Evolutionary conservation across 2,329 filamentous ascomycete species (phyloP).

Genomic region (Fusarium miscanthi): DNA sequence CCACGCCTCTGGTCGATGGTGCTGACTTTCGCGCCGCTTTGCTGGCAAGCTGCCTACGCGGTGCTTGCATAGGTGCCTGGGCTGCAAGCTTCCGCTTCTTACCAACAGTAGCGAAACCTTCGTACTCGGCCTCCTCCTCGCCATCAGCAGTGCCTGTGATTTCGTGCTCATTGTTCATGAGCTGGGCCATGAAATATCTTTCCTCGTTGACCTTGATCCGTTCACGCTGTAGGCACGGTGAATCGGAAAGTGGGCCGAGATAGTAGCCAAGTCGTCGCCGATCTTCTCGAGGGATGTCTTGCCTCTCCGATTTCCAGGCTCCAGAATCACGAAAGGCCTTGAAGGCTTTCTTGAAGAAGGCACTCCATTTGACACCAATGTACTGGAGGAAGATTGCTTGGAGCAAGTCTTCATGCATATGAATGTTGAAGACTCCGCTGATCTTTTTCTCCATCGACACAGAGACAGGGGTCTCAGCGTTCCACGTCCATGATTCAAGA

Average conservation of each 20-base stretch:
- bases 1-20: not conserved
- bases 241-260: slow-evolving; percentile 41
- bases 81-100: slow-evolving; percentile 6
- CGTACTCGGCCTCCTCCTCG: slow-evolving; percentile 54
- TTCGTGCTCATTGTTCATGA: slow-evolving; percentile 50
- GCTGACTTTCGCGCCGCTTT: slow-evolving; percentile 1
- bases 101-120: not conserved
- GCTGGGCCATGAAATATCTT: slow-evolving; percentile 59
- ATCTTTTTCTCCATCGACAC: slow-evolving; percentile 60
- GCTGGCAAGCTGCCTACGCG: not conserved
- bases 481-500: slow-evolving; percentile 61
- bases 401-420: slow-evolving; percentile 64
- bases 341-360: slow-evolving; percentile 55
- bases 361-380: slow-evolving; percentile 60
- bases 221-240: slow-evolving; percentile 43
- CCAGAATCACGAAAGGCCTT: slow-evolving; percentile 45
- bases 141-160: slow-evolving; percentile 45
- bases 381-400: slow-evolving; percentile 64
- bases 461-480: slow-evolving; percentile 50
- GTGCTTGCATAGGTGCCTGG: not conserved
- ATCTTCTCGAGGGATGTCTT: slow-evolving; percentile 48
- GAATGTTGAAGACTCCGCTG: slow-evolving; percentile 60
- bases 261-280: slow-evolving; percentile 51
- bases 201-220: slow-evolving; percentile 50
- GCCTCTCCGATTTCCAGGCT: slow-evolving; percentile 51